A percentile compares a stretch with the other conserved stretches of the same genome.
Evolutionary conservation across 768 basidiomycete genomes (phyloP).

Genomic region (Tulasnella sp.): DNA sequence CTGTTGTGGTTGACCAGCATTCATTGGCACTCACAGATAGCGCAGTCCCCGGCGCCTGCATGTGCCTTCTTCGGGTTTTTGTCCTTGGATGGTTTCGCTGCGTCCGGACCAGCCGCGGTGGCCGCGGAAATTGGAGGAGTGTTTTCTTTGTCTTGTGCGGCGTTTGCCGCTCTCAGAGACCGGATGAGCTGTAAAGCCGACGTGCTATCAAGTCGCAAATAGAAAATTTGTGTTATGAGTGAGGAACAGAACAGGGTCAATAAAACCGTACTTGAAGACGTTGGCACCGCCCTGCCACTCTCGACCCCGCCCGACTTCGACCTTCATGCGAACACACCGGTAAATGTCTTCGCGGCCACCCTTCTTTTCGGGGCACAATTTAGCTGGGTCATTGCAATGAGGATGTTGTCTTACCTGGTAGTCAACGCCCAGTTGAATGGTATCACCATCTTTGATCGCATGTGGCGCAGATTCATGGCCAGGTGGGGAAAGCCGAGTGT

Average conservation of each 20-base stretch:
- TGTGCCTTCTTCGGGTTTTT: neutral
- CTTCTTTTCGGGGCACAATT: conserved; percentile 27
- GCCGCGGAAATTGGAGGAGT: neutral
- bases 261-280: neutral
- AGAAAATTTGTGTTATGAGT: neutral
- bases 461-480: conserved; percentile 68
- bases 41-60: conserved; percentile 50
- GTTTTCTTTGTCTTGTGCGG: no score
- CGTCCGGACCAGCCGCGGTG: neutral
- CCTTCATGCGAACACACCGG: conserved; percentile 88
- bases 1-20: neutral
- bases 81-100: neutral
- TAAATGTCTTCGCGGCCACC: conserved; percentile 95
- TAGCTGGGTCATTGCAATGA: neutral
- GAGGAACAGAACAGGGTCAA: neutral
- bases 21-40: conserved; percentile 59
- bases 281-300: conserved; percentile 78
- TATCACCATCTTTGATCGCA: conserved; percentile 83
- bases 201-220: neutral
- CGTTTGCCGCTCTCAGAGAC: neutral
- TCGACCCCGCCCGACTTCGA: conserved; percentile 59
- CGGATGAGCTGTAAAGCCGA: neutral
- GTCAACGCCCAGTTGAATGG: conserved; percentile 90
- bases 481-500: conserved; percentile 72
- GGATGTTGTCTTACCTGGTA: conserved; percentile 38